Percentiles rank a stretch among this genome's conserved stretches.
These are phyloP conservation scores for Fusarium bactridioides DNA, from an alignment of 2,329 filamentous ascomycete species.

Conservation along the genomic window DNA sequence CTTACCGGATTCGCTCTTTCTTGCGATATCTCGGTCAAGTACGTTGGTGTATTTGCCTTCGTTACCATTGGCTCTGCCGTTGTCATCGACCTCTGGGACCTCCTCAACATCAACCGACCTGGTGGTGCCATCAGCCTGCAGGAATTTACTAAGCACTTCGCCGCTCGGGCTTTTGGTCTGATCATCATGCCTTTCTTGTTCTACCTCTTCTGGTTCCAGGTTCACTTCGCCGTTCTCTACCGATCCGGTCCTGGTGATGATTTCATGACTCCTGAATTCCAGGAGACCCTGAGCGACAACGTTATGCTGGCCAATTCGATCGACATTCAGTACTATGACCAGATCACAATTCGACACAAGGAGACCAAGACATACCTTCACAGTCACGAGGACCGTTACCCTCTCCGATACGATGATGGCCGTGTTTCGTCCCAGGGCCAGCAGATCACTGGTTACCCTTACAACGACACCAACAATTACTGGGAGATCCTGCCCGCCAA, in stretches of 20 bases:
- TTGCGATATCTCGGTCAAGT: conserved; percentile 98
- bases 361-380: conserved; percentile 97
- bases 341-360: conserved; percentile 89
- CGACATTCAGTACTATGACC: conserved; percentile 88
- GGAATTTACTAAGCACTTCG: conserved; percentile 89
- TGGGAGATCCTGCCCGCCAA: conserved; percentile 87
- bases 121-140: conserved; percentile 81
- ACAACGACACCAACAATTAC: conserved; percentile 98
- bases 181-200: conserved; percentile 95
- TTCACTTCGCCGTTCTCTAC: conserved; percentile 90
- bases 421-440: conserved; percentile 97
- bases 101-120: conserved; percentile 86
- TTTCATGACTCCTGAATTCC: conserved; percentile 98
- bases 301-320: conserved; percentile 87
- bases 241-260: conserved; percentile 94
- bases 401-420: conserved; percentile 94
- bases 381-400: conserved; percentile 89
- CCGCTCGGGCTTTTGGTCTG: conserved; percentile 83
- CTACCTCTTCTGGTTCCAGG: conserved; percentile 99
- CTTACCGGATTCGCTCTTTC: conserved; percentile 93
- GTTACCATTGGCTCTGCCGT: conserved; percentile 96
- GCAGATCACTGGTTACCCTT: conserved; percentile 97
- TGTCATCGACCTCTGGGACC: conserved; percentile 91
- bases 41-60: conserved; percentile 96
- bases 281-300: conserved; percentile 96